Evolutionary conservation across 306 rosid species (phyloP).

Genomic region (Quercus mongolica): DNA sequence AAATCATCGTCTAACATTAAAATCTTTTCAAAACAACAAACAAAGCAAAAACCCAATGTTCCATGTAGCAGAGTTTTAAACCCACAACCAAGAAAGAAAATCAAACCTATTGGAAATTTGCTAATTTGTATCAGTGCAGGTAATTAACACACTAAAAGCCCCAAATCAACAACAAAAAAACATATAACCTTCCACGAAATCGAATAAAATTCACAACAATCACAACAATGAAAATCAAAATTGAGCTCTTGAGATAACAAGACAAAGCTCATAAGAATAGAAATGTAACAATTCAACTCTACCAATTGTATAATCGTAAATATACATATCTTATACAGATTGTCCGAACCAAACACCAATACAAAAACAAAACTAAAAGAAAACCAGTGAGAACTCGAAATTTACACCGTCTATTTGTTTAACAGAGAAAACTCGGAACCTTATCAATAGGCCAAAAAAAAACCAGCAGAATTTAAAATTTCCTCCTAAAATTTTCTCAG

Average conservation of each 20-base stretch:
- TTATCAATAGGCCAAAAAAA: background rate
- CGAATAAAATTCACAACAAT: background rate
- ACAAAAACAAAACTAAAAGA: background rate
- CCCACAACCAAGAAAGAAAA: background rate
- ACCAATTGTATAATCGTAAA: too few species aligned
- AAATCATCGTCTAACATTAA: slow-evolving; percentile 1
- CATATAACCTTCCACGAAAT: background rate
- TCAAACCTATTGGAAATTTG: background rate
- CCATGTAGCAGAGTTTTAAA: background rate
- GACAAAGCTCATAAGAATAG: background rate
- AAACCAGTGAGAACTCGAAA: background rate
- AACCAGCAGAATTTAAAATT: background rate
- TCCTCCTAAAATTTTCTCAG: background rate
- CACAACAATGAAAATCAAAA: background rate
- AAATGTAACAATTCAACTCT: too few species aligned
- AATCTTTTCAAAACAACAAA: background rate
- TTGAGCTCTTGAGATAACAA: background rate
- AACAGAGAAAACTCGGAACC: background rate
- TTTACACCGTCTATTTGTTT: background rate
- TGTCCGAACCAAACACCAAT: background rate
- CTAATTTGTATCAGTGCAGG: background rate
- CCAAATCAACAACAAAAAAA: background rate
- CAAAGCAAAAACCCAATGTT: background rate
- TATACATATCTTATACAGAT: too few species aligned
- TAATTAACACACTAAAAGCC: background rate